phyloP scores from a whole-genome alignment of 2,329 filamentous ascomycete species.

The Berkeleyomyces rouxiae region DNA sequence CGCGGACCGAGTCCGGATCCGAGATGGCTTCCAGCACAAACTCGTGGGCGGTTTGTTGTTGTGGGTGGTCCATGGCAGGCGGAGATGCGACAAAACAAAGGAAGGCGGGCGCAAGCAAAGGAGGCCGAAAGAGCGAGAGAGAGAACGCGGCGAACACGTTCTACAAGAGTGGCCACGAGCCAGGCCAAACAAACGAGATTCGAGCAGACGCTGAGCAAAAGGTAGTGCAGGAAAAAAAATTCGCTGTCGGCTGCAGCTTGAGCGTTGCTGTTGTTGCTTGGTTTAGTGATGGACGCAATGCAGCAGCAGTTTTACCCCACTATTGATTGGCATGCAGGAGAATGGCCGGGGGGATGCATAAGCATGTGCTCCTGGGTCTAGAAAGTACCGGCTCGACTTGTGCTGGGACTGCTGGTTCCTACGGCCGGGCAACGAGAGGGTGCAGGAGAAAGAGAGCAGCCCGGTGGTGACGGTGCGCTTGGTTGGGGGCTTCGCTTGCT shows the following conservation, averaged over 20 bases:
- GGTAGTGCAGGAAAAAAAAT: background rate
- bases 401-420: too few species aligned
- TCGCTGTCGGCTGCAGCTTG: background rate
- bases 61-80: constrained; percentile 37
- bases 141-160: background rate
- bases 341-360: too few species aligned
- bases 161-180: too few species aligned
- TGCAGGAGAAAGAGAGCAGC: too few species aligned
- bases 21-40: constrained; percentile 90
- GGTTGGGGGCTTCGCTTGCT: background rate
- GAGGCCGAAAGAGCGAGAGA: background rate
- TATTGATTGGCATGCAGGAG: background rate
- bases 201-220: background rate
- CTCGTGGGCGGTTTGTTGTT: constrained; percentile 33
- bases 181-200: too few species aligned
- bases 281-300: background rate
- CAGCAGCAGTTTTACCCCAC: constrained; percentile 9
- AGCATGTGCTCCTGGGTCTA: too few species aligned
- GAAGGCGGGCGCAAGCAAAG: background rate
- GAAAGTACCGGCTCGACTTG: too few species aligned
- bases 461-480: background rate
- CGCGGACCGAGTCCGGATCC: constrained; percentile 74
- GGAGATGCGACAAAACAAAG: background rate
- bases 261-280: background rate
- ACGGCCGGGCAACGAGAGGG: too few species aligned